Percentiles rank a stretch among this genome's conserved stretches.
Conservation (phyloP, 2,329 filamentous ascomycete species). For the Fusarium subtropicale region DNA sequence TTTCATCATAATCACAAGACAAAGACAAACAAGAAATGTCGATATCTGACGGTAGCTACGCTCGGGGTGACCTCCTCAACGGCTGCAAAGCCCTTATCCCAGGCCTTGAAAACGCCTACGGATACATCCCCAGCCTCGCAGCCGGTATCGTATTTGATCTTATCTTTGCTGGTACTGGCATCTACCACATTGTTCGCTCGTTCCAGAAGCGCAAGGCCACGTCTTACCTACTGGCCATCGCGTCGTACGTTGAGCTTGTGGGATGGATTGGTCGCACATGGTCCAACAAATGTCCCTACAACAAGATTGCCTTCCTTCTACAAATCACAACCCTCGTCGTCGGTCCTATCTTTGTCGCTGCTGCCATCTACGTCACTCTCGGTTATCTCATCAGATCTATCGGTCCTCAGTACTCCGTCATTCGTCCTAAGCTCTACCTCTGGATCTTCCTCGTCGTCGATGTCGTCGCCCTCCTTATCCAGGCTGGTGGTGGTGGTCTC, state of each 20-base stretch:
- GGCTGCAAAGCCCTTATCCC: constrained; percentile 36
- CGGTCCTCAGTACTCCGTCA: constrained; percentile 57
- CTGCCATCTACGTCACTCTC: constrained; percentile 62
- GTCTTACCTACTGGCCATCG: constrained; percentile 33
- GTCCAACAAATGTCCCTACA: constrained; percentile 62
- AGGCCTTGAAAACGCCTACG: constrained; percentile 36
- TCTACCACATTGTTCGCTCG: constrained; percentile 37
- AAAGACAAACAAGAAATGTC: constrained; percentile 16
- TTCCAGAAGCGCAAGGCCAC: constrained; percentile 37
- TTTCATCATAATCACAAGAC: background rate
- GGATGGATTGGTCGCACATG: constrained; percentile 63
- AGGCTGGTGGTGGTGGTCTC: constrained; percentile 61
- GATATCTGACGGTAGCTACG: constrained; percentile 28
- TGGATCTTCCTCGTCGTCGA: constrained; percentile 60
- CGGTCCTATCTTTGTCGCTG: constrained; percentile 62
- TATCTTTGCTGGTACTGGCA: constrained; percentile 26
- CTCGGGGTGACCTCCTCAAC: constrained; percentile 37
- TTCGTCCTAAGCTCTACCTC: constrained; percentile 58
- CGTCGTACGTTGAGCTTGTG: constrained; percentile 53
- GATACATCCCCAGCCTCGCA: constrained; percentile 37
- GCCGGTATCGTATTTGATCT: constrained; percentile 39
- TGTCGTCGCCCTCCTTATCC: constrained; percentile 40
- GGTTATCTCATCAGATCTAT: constrained; percentile 59
- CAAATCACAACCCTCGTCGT: constrained; percentile 61
- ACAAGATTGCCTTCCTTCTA: constrained; percentile 60